Evolutionary conservation across 352 stramenopile species (phyloP).

Genomic region (Pythium phragmiticola): DNA sequence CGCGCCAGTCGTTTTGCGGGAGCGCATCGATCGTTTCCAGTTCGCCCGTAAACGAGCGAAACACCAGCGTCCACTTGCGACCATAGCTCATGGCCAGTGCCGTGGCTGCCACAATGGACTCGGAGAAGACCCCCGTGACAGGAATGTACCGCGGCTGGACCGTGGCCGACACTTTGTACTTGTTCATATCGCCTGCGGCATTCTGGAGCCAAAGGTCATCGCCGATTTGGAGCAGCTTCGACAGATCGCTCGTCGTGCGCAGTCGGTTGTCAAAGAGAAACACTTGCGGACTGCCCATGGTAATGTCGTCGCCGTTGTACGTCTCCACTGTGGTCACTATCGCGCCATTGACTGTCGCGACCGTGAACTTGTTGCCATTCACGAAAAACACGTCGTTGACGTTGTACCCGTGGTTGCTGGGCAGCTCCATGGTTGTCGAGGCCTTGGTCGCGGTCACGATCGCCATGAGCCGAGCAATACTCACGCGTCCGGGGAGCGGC

Average conservation of each 20-base stretch:
- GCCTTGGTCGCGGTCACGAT: constrained; percentile 42
- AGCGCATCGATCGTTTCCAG: constrained; percentile 59
- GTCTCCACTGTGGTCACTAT: constrained; percentile 35
- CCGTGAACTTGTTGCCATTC: constrained; percentile 37
- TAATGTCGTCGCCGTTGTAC: constrained; percentile 39
- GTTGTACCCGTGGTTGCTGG: constrained; percentile 39
- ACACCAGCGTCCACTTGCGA: constrained; percentile 64
- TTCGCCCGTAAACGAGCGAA: constrained; percentile 58
- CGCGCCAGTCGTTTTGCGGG: constrained; percentile 57
- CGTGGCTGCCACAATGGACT: constrained; percentile 34
- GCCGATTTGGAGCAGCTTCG: constrained; percentile 25
- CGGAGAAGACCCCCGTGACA: constrained; percentile 50
- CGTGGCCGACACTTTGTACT: constrained; percentile 35
- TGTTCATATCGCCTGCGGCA: constrained; percentile 40
- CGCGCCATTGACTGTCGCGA: constrained; percentile 24
- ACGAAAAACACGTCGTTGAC: constrained; percentile 39
- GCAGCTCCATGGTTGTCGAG: constrained; percentile 39
- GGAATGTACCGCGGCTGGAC: constrained; percentile 37
- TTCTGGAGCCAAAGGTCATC: constrained; percentile 63
- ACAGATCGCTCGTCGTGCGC: constrained; percentile 59
- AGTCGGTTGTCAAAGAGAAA: constrained; percentile 68
- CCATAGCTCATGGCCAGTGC: constrained; percentile 44
- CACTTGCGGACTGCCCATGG: constrained; percentile 28
- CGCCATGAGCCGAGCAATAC: constrained; percentile 42
- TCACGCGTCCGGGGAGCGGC: constrained; percentile 43